A percentile compares a stretch with the other conserved stretches of the same genome.
Evolutionary conservation across 495 filamentous ascomycete species (phyloP).

Genomic region (Hypomontagnella submonticulosa): DNA sequence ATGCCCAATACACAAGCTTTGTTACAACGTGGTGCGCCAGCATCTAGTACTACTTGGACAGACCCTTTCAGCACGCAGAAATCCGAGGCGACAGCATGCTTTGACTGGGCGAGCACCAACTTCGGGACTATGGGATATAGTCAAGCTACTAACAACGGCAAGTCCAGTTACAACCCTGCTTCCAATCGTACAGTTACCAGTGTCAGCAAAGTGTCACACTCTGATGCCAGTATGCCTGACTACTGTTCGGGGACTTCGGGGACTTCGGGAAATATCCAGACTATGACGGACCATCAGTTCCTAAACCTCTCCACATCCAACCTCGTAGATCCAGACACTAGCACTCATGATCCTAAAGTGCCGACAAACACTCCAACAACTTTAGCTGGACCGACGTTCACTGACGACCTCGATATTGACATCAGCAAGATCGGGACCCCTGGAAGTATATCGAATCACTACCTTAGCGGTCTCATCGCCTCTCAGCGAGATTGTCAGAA

Average conservation of each 20-base stretch:
- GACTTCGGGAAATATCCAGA: slow-evolving; percentile 19
- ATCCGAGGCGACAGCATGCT: slow-evolving; percentile 48
- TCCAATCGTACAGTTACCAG: slow-evolving; percentile 32
- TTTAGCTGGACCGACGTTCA: slow-evolving; percentile 32
- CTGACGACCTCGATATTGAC: slow-evolving; percentile 42
- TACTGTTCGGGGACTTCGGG: slow-evolving; percentile 42
- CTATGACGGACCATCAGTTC: slow-evolving; percentile 40
- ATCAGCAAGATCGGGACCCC: slow-evolving; percentile 36
- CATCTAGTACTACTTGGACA: slow-evolving; percentile 38
- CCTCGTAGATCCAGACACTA: slow-evolving; percentile 47
- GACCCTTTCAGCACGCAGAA: slow-evolving; percentile 52
- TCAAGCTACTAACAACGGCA: slow-evolving; percentile 32
- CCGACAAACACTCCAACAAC: slow-evolving; percentile 56
- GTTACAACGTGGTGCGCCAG: slow-evolving; percentile 37
- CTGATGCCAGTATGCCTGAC: slow-evolving; percentile 57
- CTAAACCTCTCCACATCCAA: slow-evolving; percentile 50
- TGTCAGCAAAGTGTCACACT: slow-evolving; percentile 46
- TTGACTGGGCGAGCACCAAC: slow-evolving; percentile 50
- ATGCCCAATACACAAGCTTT: slow-evolving; percentile 40
- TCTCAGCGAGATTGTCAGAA: neutral
- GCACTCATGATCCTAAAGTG: slow-evolving; percentile 47
- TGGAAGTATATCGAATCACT: slow-evolving; percentile 37
- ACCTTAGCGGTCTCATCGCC: neutral
- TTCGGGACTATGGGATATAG: slow-evolving; percentile 38
- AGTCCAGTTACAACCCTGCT: slow-evolving; percentile 34